phyloP scores from a whole-genome alignment of 345 rosid genomes.

The Populus davidiana region DNA sequence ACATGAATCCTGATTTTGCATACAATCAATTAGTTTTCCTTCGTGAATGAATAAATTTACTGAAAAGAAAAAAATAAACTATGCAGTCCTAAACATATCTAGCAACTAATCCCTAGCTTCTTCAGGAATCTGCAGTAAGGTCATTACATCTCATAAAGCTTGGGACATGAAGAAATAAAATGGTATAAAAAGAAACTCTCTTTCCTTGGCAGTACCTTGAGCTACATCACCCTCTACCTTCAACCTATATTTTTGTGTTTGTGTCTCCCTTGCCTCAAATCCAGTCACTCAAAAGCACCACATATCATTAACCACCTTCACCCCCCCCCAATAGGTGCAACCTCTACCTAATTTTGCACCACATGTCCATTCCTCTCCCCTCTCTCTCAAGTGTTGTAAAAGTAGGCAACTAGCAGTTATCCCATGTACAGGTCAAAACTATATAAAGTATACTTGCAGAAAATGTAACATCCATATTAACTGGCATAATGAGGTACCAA shows the following conservation, averaged over 20 bases:
- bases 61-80: neutral
- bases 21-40: neutral
- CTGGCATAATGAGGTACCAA: neutral
- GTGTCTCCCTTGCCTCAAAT: neutral
- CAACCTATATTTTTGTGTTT: neutral
- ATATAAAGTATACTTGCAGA: neutral
- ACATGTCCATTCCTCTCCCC: neutral
- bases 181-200: neutral
- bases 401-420: neutral
- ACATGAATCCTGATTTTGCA: neutral
- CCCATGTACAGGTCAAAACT: neutral
- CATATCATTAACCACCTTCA: neutral
- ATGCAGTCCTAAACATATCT: neutral
- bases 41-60: neutral
- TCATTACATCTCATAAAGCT: neutral
- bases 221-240: neutral
- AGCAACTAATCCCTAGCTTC: neutral
- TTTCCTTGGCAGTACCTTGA: neutral
- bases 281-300: neutral
- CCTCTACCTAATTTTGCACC: neutral
- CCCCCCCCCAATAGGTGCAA: neutral
- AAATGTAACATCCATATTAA: neutral
- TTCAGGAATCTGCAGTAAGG: neutral
- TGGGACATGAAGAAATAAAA: neutral
- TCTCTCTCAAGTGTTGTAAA: neutral